Base-by-base conservation (phyloP, 768 basidiomycete species). In the Termitomyces sp. region DNA sequence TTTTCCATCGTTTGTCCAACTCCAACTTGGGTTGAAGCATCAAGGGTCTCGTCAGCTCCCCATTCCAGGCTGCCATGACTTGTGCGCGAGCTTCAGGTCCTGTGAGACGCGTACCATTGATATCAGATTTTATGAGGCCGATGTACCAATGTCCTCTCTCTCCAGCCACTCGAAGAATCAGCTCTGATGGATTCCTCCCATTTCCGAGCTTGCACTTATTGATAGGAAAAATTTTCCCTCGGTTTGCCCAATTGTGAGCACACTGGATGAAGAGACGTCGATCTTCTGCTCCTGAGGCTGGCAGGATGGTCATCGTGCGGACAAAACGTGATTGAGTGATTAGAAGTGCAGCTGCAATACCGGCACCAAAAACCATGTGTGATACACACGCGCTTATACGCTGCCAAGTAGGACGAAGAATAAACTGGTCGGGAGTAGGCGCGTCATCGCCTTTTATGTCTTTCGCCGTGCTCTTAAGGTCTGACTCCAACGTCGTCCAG, bases 101-200 rank as follows among this genome's bases (percentile, higher is more conserved):
- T 10, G 53, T 44, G 29, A 53, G 56, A 18, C 55, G 63, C 31
- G 59, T 57, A 10, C 73, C 72, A 49, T 65, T 49, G 22, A 74
- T 65, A 3, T 64, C 20, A 1, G 69, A 63, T 51, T 69, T 63
- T 13, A 63, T 59, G 22, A 74, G 57, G 18, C 66, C 68, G 32
- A 74, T 62, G 59, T 68, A 65, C 73, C 73, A 74, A 59, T 73
- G 71, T 13, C 71, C 72, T 39, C 69, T 55, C 58, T 69, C 64
- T 14, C 65, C 68, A 18, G 62, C 55, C 27, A 68, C 66, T 24
- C 67, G 65, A 32, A 74, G 59, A 12, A 73, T 65, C 42, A 73
- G 58, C 61, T 74, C 73, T 2, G 69, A 67, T 20, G 64, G 56
- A 37, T 72, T 69, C 55, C 73, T 67, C 36, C 73, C 73, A 7